phyloP scores from a whole-genome alignment of 345 rosid species.

The Isatis tinctoria region DNA sequence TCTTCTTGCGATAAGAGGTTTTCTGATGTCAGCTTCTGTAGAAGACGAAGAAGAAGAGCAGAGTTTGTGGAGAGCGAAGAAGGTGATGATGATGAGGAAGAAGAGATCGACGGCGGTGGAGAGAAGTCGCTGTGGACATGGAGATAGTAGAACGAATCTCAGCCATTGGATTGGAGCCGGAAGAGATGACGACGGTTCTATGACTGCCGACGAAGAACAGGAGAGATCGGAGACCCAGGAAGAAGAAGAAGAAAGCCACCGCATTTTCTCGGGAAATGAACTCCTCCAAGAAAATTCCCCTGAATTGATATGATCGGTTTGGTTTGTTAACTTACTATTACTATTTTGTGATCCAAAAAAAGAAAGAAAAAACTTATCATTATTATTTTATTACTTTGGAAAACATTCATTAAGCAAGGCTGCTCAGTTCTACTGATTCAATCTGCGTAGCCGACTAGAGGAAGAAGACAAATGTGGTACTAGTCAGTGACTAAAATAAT shows the following conservation, averaged over 20 bases:
- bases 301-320: neutral
- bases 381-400: no score
- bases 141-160: constrained; percentile 66
- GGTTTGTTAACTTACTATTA: neutral
- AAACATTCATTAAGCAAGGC: neutral
- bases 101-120: constrained; percentile 47
- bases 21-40: constrained; percentile 33
- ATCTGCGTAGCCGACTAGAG: neutral
- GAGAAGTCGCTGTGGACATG: constrained; percentile 77
- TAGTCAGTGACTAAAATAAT: neutral
- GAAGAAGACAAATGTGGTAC: neutral
- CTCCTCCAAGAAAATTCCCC: neutral
- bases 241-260: constrained; percentile 22
- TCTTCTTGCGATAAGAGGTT: constrained; percentile 59
- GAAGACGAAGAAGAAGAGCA: constrained; percentile 5
- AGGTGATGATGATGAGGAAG: constrained; percentile 39
- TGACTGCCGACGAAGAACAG: constrained; percentile 14
- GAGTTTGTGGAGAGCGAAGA: constrained; percentile 31
- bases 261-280: neutral
- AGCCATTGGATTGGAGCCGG: constrained; percentile 59
- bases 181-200: constrained; percentile 29
- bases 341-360: neutral
- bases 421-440: neutral
- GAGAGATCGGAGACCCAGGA: constrained; percentile 28
- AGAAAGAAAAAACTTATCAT: neutral